Evolutionary conservation across 345 rosid species (phyloP).

Genomic region (Lumnitzera racemosa): DNA sequence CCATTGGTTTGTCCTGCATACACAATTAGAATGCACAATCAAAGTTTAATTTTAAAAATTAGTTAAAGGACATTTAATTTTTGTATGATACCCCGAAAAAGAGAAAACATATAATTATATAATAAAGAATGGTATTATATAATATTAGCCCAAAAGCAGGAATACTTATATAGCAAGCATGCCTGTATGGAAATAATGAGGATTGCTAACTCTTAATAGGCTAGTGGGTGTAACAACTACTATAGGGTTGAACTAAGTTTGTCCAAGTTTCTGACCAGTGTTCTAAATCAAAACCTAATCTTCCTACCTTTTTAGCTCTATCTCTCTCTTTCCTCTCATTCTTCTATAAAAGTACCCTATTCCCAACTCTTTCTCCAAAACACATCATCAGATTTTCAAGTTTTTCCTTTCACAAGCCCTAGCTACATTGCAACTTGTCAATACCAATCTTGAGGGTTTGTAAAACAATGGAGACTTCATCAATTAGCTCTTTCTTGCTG

Average conservation of each 20-base stretch:
- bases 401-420: neutral
- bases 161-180: constrained; percentile 38
- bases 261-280: constrained; percentile 9
- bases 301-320: constrained; percentile 37
- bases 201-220: constrained; percentile 12
- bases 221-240: constrained; percentile 67
- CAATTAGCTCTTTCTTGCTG: constrained; percentile 11
- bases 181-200: constrained; percentile 5
- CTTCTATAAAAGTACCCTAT: constrained; percentile 23
- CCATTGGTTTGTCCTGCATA: too few species aligned
- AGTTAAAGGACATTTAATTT: too few species aligned
- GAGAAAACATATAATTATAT: too few species aligned
- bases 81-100: too few species aligned
- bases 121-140: too few species aligned
- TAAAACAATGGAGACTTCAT: neutral
- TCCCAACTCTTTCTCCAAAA: constrained; percentile 3
- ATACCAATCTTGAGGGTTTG: neutral
- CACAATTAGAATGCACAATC: too few species aligned
- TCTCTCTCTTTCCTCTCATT: constrained; percentile 1
- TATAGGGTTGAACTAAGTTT: constrained; percentile 26
- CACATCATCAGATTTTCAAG: neutral
- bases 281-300: constrained; percentile 52
- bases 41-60: too few species aligned
- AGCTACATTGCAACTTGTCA: neutral
- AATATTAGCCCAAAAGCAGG: neutral